phyloP scores from a whole-genome alignment of 805 yeast genomes.

The Hanseniaspora vineae region DNA sequence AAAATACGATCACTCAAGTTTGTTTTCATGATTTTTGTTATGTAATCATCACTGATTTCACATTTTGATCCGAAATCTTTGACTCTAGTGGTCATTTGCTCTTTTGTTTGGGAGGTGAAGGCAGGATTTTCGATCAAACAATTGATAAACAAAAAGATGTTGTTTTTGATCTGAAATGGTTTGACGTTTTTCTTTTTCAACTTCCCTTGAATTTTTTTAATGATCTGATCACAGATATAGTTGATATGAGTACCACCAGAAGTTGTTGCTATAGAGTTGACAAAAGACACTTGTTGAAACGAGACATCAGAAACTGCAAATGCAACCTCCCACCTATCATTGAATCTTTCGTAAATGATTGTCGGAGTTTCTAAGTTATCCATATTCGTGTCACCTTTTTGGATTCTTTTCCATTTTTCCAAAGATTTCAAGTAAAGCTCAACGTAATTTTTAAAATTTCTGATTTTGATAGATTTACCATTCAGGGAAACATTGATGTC shows the following conservation, averaged over 20 bases:
- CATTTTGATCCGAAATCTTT: constrained; percentile 82
- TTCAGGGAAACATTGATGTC: constrained; percentile 71
- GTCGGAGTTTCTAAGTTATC: constrained; percentile 31
- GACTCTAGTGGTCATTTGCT: constrained; percentile 80
- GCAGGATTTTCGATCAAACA: constrained; percentile 94
- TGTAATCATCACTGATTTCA: constrained; percentile 64
- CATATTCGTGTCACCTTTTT: constrained; percentile 25
- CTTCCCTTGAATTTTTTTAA: constrained; percentile 58
- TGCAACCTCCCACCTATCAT: constrained; percentile 92
- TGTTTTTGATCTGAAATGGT: constrained; percentile 78
- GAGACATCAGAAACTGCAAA: constrained; percentile 84
- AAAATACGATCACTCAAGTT: constrained; percentile 56
- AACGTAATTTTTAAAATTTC: constrained; percentile 74
- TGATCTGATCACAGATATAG: constrained; percentile 71
- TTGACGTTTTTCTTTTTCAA: constrained; percentile 61
- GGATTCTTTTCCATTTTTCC: constrained; percentile 29
- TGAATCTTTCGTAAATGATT: constrained; percentile 66
- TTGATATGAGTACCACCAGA: constrained; percentile 95
- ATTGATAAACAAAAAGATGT: constrained; percentile 82
- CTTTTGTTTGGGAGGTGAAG: constrained; percentile 94
- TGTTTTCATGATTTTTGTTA: constrained; percentile 60
- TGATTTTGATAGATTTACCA: constrained; percentile 54
- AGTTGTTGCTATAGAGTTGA: constrained; percentile 94
- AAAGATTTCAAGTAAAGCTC: constrained; percentile 80
- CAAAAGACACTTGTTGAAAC: constrained; percentile 92